phyloP scores from a whole-genome alignment of 768 basidiomycete genomes.

The Hericium coralloides region DNA sequence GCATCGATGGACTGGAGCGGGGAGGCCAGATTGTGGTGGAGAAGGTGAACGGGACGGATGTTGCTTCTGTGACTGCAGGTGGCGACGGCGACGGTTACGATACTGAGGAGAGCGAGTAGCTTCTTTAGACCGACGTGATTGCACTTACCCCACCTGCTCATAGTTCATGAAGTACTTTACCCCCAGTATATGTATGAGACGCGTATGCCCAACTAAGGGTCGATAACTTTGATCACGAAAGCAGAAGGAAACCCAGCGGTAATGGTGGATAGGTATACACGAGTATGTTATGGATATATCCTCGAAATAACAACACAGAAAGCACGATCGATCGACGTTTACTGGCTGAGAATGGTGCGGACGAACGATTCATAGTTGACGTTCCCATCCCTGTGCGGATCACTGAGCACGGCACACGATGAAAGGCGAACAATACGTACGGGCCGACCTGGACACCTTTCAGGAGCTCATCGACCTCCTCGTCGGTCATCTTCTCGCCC shows the following conservation, averaged over 20 bases:
- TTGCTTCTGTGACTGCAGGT: not conserved
- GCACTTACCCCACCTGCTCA: not conserved
- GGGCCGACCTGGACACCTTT: constrained; percentile 90
- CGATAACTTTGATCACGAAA: too few relatives aligned
- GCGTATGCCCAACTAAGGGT: too few relatives aligned
- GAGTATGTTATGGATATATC: not conserved
- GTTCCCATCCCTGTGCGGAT: constrained; percentile 71
- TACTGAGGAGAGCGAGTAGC: constrained; percentile 12
- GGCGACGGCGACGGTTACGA: constrained; percentile 12
- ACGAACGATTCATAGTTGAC: constrained; percentile 98
- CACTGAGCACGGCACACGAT: not conserved
- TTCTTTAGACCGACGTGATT: not conserved
- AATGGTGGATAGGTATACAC: not conserved
- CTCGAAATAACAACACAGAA: not conserved
- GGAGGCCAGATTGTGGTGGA: constrained; percentile 25
- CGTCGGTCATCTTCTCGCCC: constrained; percentile 97
- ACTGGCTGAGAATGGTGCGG: constrained; percentile 88
- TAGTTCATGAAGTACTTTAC: not conserved
- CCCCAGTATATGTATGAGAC: too few relatives aligned
- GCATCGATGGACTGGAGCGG: constrained; percentile 14
- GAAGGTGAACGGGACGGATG: not conserved
- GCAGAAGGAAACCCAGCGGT: too few relatives aligned
- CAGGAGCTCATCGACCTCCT: constrained; percentile 95
- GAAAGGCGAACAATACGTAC: constrained; percentile 36
- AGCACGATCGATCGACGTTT: constrained; percentile 8